Conservation (phyloP, 2,329 filamentous ascomycete species). For the Sphaceloma murrayae region DNA sequence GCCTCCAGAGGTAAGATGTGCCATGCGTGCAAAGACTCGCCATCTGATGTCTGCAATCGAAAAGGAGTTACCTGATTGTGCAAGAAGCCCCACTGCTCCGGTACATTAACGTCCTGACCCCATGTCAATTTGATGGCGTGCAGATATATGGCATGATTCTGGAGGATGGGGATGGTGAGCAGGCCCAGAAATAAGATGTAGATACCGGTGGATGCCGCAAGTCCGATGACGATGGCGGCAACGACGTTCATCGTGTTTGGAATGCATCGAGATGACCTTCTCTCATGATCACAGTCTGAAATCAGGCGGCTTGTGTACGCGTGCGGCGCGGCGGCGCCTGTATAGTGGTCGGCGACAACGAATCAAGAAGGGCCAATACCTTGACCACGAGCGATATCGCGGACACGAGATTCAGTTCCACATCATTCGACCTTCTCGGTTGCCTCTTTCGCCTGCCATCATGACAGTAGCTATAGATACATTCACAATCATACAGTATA, state of each 20-base stretch:
- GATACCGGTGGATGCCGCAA: slow-evolving; percentile 19
- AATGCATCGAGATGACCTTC: too few species aligned
- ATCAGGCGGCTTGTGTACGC: too few species aligned
- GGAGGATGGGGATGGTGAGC: slow-evolving; percentile 40
- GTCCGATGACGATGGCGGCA: neutral
- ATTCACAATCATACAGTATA: too few species aligned
- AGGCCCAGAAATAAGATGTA: slow-evolving; percentile 40
- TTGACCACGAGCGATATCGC: too few species aligned
- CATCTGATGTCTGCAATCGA: slow-evolving; percentile 34
- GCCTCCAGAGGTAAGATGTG: slow-evolving; percentile 41
- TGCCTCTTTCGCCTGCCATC: too few species aligned
- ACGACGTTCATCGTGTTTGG: slow-evolving; percentile 3
- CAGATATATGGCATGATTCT: slow-evolving; percentile 50
- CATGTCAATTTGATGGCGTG: slow-evolving; percentile 47
- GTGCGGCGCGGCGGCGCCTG: too few species aligned
- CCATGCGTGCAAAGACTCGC: slow-evolving; percentile 40
- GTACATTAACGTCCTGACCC: slow-evolving; percentile 42
- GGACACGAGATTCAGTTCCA: too few species aligned
- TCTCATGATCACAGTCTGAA: too few species aligned
- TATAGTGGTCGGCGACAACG: too few species aligned
- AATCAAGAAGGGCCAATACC: too few species aligned
- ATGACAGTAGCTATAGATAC: too few species aligned
- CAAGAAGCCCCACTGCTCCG: slow-evolving; percentile 42
- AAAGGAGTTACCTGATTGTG: slow-evolving; percentile 44
- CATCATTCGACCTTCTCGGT: too few species aligned